Evolutionary conservation across 192 early-diverging fungal genomes (phyloP).

Genomic region (Mortierella antarctica): DNA sequence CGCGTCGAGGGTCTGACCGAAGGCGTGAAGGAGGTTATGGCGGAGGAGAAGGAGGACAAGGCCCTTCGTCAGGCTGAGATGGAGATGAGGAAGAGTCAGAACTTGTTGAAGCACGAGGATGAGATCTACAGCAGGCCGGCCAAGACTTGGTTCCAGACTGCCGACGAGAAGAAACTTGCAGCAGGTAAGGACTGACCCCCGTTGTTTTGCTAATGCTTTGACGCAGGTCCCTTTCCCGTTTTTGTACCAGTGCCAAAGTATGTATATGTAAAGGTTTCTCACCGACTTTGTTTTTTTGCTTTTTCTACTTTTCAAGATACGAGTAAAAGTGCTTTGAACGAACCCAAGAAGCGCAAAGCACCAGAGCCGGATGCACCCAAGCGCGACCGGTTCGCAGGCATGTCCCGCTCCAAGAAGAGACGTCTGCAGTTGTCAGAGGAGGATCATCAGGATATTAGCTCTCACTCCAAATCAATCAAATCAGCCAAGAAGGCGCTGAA

Average conservation of each 20-base stretch:
- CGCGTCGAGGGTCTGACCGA: constrained; percentile 75
- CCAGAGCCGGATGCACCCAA: constrained; percentile 43
- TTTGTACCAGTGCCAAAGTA: not conserved
- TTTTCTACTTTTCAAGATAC: constrained; percentile 11
- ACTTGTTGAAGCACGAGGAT: constrained; percentile 82
- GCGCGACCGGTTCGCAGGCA: constrained; percentile 61
- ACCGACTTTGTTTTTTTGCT: not conserved
- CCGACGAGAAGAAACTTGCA: constrained; percentile 75
- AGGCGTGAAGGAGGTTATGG: constrained; percentile 73
- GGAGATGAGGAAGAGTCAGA: constrained; percentile 87
- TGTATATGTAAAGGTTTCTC: not conserved
- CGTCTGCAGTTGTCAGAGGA: constrained; percentile 58
- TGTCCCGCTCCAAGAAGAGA: constrained; percentile 60
- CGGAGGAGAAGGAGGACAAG: constrained; percentile 85
- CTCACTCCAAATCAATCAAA: constrained; percentile 55
- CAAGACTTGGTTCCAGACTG: constrained; percentile 94
- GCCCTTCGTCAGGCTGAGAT: constrained; percentile 88
- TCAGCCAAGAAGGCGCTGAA: constrained; percentile 61
- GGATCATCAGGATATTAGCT: constrained; percentile 55
- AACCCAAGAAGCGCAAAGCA: constrained; percentile 54
- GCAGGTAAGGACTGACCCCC: constrained; percentile 59
- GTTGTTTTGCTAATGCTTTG: not conserved
- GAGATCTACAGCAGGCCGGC: constrained; percentile 93
- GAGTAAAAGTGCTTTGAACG: constrained; percentile 26
- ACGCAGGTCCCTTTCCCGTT: not conserved